Base-by-base conservation (phyloP, 2,329 filamentous ascomycete species). In the Fusarium sp. region DNA sequence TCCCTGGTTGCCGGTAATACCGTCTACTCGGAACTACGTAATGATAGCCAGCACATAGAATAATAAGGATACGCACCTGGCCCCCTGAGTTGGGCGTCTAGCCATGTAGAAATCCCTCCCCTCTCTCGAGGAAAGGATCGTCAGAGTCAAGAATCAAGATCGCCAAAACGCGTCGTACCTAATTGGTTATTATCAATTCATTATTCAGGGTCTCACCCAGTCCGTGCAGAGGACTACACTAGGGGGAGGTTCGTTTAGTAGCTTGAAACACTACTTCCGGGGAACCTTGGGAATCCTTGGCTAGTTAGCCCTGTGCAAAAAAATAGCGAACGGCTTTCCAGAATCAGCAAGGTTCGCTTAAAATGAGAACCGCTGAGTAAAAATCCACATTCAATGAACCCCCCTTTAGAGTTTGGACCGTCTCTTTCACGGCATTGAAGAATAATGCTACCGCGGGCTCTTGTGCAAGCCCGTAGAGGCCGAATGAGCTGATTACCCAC, bases 241-340 rank as follows among this genome's bases (percentile, higher is more conserved):
- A 58, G 16, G 14, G 4, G n/a, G 39, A 39, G 14, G 30, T 34
- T 39, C 25, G 60, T 56, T 13, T 54, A 64, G 48, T 64, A 64
- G 60, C 60, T 56, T 64, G 34, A 64, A 64, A 64, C 45, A 48
- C 34, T 14, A 30, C 45, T 64, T 64, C 60, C 35, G 60, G 60
- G 60, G 60, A 54, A 35, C 7, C 60, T 34, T 62, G 32, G 35
- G 25, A 23, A 50, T 50, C 45, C 32, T 39, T 25, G 54, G 9
- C 37, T 41, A 50, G 37, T 25, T 16, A 58, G 48, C 32, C 43
- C 30, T 62, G 59, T 39, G 27, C 18, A 34, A 25, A 14, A 16
- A 25, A 14, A 16, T 32, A 32, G 30, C 32, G 48, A 30, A 18
- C 34, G 43, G 27, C 34, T 64, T 64, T 39, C 57, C 57, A 43